Evolutionary conservation across 1,139 yeast genomes (phyloP).

Genomic region (Magnusiomyces paraingens): DNA sequence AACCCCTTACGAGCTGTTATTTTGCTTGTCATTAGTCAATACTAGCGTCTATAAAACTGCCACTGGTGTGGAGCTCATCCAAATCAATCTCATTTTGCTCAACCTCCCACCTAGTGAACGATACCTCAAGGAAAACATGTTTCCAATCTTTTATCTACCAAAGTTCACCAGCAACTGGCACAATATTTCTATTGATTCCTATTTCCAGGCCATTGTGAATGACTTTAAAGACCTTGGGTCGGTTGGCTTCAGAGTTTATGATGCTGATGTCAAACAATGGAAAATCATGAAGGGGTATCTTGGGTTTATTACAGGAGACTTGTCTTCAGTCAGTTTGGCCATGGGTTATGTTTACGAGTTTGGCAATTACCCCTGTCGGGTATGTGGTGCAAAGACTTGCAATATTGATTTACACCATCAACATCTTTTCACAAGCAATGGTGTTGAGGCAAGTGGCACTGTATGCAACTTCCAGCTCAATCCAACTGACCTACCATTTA

Average conservation of each 20-base stretch:
- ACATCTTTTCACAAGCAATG: neutral
- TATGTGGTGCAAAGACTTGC: neutral
- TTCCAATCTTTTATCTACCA: conserved; percentile 3
- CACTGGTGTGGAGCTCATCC: conserved; percentile 1
- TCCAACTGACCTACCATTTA: neutral
- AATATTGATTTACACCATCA: neutral
- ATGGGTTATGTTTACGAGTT: neutral
- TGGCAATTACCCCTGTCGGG: neutral
- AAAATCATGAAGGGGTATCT: neutral
- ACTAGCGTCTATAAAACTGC: neutral
- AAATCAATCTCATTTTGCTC: neutral
- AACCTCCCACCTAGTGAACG: conserved; percentile 2
- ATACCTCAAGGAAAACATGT: neutral
- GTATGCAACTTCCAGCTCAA: conserved; percentile 1
- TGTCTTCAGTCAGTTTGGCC: neutral
- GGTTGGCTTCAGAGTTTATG: neutral
- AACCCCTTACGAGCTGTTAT: neutral
- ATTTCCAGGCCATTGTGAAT: neutral
- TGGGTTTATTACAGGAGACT: conserved; percentile 2
- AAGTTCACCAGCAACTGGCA: neutral
- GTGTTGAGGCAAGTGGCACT: neutral
- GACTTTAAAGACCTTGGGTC: neutral
- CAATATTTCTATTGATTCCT: neutral
- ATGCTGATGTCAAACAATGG: neutral
- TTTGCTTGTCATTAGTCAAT: neutral